Evolutionary conservation across 2,329 filamentous ascomycete species (phyloP), one percentile per base, ranked within the genome.

Genomic region (Nigrospora oryzae): DNA sequence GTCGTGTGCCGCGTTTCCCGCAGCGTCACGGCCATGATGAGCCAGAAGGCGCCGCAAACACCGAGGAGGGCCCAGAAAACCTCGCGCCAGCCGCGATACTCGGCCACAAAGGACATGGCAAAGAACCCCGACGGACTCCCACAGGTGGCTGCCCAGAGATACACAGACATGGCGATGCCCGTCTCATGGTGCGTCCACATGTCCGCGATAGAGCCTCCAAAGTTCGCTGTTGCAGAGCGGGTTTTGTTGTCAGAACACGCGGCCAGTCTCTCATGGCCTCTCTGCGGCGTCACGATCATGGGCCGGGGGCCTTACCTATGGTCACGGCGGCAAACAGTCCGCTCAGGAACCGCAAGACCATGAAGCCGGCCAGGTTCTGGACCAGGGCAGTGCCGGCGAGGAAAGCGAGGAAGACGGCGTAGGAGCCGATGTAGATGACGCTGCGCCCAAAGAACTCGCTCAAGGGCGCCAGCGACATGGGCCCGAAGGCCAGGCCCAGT

Each of bases 51-150:
- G 7, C 67, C 61, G 49, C 66, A 70, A 11, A 72, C 65, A 7
- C 62, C 64, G n/a, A 73, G 59, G 49, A 73, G 59, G 17, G 69
- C 61, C 60, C 69, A 69, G 45, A 73, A 67, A 0, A 71, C 65
- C 38, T 59, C 55, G 34, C 67, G 57, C 70, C 69, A 73, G 16
- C 60, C 61, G 36, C 61, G 56, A 31, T 61, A 54, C 36, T 71
- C 60, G 4, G 69, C 68, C 13, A 73, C 61, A 33, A 70, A 66
- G 0, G 66, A 68, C 52, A 71, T 65, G 14, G 71, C 52, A 23
- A 72, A 68, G 49, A 67, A 72, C 0, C 69, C 69, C 10, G 65
- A 64, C 1, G 70, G 69, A 13, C 63, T 67, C 0, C 69, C 69
- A 14, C 63, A 63, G 0, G 68, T 71, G 0, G 69, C 69, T 2